phyloP scores from a whole-genome alignment of 2,329 filamentous ascomycete species.

The Chaetomiaceae sp. region DNA sequence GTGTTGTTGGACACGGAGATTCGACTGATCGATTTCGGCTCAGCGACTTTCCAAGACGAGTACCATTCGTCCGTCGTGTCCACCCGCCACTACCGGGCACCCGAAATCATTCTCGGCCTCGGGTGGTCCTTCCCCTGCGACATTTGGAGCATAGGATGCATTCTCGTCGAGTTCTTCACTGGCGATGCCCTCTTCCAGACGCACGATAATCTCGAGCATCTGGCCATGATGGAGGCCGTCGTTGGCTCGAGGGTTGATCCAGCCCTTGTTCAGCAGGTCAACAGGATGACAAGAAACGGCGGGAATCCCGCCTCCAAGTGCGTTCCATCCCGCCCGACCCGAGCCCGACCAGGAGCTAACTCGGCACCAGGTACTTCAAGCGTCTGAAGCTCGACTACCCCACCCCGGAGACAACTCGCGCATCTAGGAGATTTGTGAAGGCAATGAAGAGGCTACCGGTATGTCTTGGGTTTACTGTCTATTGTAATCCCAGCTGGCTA shows the following conservation, averaged over 20 bases:
- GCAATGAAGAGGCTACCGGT: conserved; percentile 67
- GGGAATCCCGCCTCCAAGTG: conserved; percentile 63
- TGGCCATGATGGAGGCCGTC: conserved; percentile 73
- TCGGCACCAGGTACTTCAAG: conserved; percentile 58
- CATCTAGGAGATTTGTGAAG: conserved; percentile 63
- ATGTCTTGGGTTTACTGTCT: conserved; percentile 22
- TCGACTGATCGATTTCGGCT: conserved; percentile 66
- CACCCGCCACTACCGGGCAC: conserved; percentile 65
- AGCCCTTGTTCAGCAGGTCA: conserved; percentile 54
- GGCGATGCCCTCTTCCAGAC: conserved; percentile 69
- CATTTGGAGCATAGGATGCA: conserved; percentile 71
- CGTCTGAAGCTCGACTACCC: conserved; percentile 62
- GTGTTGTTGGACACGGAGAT: conserved; percentile 67
- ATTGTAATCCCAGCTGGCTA: conserved; percentile 17
- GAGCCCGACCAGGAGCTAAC: conserved; percentile 6
- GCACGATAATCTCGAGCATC: conserved; percentile 66
- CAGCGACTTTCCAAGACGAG: conserved; percentile 68
- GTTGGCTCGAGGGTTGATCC: conserved; percentile 56
- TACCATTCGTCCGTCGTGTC: conserved; percentile 69
- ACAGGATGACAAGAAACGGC: conserved; percentile 53
- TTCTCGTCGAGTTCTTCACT: conserved; percentile 68
- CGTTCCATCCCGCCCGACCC: conserved; percentile 6
- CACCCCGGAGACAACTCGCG: conserved; percentile 57
- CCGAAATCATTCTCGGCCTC: conserved; percentile 65
- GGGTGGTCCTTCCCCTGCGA: conserved; percentile 70